These are phyloP conservation scores for Sporothrix phasma DNA, from an alignment of 2,329 filamentous ascomycete species.

Conservation along the genomic window DNA sequence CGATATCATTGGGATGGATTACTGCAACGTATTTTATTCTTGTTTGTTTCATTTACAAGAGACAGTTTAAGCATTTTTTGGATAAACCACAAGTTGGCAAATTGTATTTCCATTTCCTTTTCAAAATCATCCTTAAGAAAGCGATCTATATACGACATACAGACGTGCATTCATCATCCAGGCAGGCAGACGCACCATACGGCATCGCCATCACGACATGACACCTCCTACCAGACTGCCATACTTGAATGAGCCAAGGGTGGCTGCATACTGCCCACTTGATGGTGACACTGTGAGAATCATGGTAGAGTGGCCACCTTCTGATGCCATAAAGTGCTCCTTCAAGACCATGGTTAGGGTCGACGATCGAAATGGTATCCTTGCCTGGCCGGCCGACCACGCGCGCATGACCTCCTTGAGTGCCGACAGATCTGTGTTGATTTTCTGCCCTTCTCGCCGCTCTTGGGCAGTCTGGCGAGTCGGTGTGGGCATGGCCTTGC, in stretches of 20 bases:
- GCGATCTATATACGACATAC: too few relatives aligned
- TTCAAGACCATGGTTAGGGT: background rate
- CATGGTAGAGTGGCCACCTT: background rate
- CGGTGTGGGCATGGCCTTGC: background rate
- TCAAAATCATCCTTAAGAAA: too few relatives aligned
- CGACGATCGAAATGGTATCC: background rate
- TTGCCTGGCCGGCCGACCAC: background rate
- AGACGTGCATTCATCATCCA: too few relatives aligned
- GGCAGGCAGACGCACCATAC: too few relatives aligned
- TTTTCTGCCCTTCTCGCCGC: background rate
- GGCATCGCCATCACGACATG: too few relatives aligned
- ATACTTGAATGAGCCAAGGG: background rate
- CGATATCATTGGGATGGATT: too few relatives aligned
- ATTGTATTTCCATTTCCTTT: too few relatives aligned
- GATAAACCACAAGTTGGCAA: too few relatives aligned
- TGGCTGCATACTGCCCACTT: background rate
- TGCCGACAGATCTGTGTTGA: background rate
- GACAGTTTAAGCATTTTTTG: too few relatives aligned
- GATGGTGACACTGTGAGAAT: background rate
- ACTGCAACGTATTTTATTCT: too few relatives aligned
- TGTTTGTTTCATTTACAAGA: too few relatives aligned
- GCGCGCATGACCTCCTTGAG: conserved; percentile 3
- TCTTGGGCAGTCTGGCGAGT: background rate
- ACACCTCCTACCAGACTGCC: background rate
- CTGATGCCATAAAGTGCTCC: background rate